Evolutionary conservation across 78 protist genomes (phyloP).

Genomic region (Chrysochromulina parva): DNA sequence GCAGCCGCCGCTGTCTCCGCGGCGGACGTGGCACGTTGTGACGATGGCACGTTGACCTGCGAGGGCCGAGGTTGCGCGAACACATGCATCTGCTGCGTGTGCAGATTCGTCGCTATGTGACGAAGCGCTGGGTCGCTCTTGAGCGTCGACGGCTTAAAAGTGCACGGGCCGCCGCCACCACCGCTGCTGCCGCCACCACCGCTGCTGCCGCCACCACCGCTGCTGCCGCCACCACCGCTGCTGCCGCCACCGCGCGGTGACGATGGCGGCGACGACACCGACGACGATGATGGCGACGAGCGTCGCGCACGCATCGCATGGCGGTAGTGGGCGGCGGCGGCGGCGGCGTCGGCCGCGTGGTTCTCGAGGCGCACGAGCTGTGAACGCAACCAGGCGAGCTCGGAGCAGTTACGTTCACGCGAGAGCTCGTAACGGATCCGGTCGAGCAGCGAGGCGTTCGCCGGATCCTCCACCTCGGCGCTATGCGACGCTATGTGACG

Average conservation of each 20-base stretch:
- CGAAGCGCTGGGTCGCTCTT: background rate
- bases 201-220: too few species aligned
- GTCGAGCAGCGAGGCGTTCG: background rate
- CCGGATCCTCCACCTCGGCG: too few species aligned
- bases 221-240: too few species aligned
- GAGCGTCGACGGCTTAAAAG: conserved; percentile 2
- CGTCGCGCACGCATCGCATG: too few species aligned
- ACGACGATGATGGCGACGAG: too few species aligned
- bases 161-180: too few species aligned
- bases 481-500: too few species aligned
- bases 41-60: background rate
- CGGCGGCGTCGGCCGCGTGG: background rate
- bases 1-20: too few species aligned
- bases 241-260: too few species aligned
- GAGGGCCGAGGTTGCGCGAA: background rate
- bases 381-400: background rate
- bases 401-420: background rate
- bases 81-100: background rate
- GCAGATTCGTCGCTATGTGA: background rate
- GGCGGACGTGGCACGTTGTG: too few species aligned
- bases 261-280: too few species aligned
- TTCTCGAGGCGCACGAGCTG: background rate
- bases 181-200: background rate
- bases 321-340: background rate
- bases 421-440: background rate